Conservation (phyloP, 768 basidiomycete genomes). For the Amanita polypyramis region DNA sequence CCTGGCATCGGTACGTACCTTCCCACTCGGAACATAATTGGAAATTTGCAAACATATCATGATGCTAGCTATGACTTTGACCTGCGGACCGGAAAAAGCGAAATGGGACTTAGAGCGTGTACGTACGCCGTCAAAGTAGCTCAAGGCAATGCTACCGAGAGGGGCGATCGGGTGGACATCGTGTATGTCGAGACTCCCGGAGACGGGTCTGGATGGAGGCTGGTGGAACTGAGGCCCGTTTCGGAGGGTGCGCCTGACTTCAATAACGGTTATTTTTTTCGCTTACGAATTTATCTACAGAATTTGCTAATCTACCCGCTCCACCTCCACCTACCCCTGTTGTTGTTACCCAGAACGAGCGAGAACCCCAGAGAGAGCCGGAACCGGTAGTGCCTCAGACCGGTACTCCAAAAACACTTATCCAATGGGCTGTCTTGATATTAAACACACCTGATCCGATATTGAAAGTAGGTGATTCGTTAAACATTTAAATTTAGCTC, state of each 20-base stretch:
- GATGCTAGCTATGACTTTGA: slow-evolving; percentile 60
- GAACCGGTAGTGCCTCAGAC: slow-evolving; percentile 41
- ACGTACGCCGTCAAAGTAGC: slow-evolving; percentile 47
- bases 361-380: slow-evolving; percentile 3
- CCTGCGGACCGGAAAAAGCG: no score
- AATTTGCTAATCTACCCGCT: slow-evolving; percentile 70
- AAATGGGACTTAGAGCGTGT: no score
- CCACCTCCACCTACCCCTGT: slow-evolving; percentile 28
- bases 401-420: slow-evolving; percentile 51
- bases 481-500: background rate
- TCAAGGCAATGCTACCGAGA: slow-evolving; percentile 15
- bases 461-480: slow-evolving; percentile 33
- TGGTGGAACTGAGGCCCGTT: no score
- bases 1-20: slow-evolving; percentile 56
- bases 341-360: slow-evolving; percentile 5
- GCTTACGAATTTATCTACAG: slow-evolving; percentile 12
- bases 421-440: slow-evolving; percentile 73
- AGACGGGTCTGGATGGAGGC: slow-evolving; percentile 41
- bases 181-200: slow-evolving; percentile 56
- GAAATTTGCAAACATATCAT: background rate
- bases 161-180: slow-evolving; percentile 21
- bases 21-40: background rate
- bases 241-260: slow-evolving; percentile 44
- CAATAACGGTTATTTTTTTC: background rate
- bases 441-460: slow-evolving; percentile 64